Base-by-base conservation (phyloP, 352 stramenopile species). In the Peronospora farinosa region DNA sequence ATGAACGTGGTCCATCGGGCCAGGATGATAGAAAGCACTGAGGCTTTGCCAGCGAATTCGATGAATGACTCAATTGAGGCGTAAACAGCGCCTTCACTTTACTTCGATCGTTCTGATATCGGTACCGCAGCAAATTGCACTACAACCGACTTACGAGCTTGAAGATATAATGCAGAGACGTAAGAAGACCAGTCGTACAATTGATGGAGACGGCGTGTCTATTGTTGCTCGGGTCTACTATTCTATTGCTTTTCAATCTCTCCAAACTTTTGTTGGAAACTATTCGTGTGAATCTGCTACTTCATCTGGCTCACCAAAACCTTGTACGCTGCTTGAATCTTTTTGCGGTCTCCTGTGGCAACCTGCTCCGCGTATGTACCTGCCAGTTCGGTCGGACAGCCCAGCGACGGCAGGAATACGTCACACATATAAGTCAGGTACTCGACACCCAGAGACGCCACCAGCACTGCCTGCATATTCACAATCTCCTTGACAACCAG, bases 401-500 rank as follows among this genome's bases (percentile, higher is more conserved):
- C 76, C 2, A 83, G 36, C 7, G 73, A 73, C 16, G 69, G 70
- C 28, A 92, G 51, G 55, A 81, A 84, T 33, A 83, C 67, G 45
- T 87, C 71, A 10, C 67, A 60, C 19, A 90, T n/a, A 31, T 75
- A 88, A 5, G 46, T 61, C 33, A 84, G 19, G 38, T 89, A 92
- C 65, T 86, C 65, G 19, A 74, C 40, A 7, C 78, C 77, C 8
- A 90, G 23, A 2, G 72, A 66, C 19, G 67, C 67, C 7, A 83
- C 62, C 45, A 88, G 56, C 43, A 81, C 63, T 2, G 78, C 74
- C 56, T 89, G 77, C 57, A 89, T 61, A 42, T 71, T 77, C 7
- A 76, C 78, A 45, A 90, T 80, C 56, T 90, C 82, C 51, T 90
- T 90, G 36, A 89, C 73, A 36, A 67, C 72, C 25, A 76, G 35